A percentile compares a stretch with the other conserved stretches of the same genome.
These are phyloP conservation scores for Alternaria sp. DNA, from an alignment of 2,329 filamentous ascomycete species.

Conservation along the genomic window DNA sequence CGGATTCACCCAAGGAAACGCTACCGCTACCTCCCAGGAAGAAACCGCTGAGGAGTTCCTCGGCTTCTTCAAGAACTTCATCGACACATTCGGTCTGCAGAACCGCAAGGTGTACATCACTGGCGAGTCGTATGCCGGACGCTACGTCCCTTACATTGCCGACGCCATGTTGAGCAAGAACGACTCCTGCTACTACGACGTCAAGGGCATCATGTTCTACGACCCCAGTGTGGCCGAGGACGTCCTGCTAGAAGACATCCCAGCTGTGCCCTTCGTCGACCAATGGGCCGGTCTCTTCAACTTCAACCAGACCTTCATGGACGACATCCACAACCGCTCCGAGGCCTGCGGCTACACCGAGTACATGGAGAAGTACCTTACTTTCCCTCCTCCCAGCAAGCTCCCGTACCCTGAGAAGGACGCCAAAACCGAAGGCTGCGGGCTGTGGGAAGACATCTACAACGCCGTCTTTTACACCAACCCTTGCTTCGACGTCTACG, in stretches of 20 bases:
- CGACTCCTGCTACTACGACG: constrained; percentile 70
- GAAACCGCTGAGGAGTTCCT: constrained; percentile 75
- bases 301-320: constrained; percentile 66
- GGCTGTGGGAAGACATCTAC: constrained; percentile 63
- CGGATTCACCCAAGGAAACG: constrained; percentile 70
- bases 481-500: constrained; percentile 81
- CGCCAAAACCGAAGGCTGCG: constrained; percentile 59
- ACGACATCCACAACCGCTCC: constrained; percentile 59
- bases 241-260: constrained; percentile 58
- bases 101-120: constrained; percentile 74
- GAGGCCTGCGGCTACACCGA: constrained; percentile 67
- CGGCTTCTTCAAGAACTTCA: constrained; percentile 80
- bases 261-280: constrained; percentile 65
- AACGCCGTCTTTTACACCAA: constrained; percentile 65
- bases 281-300: constrained; percentile 66
- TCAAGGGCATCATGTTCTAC: constrained; percentile 74
- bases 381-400: constrained; percentile 70
- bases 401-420: constrained; percentile 61
- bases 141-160: constrained; percentile 70
- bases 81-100: constrained; percentile 71
- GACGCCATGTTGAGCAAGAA: constrained; percentile 74
- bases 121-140: constrained; percentile 75
- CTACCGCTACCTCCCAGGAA: constrained; percentile 69
- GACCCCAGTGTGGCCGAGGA: constrained; percentile 69
- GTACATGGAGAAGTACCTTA: constrained; percentile 66